Evolutionary conservation across 1,139 yeast genomes (phyloP), one percentile per base, ranked within the genome.

Genomic region (Pichia sp.): DNA sequence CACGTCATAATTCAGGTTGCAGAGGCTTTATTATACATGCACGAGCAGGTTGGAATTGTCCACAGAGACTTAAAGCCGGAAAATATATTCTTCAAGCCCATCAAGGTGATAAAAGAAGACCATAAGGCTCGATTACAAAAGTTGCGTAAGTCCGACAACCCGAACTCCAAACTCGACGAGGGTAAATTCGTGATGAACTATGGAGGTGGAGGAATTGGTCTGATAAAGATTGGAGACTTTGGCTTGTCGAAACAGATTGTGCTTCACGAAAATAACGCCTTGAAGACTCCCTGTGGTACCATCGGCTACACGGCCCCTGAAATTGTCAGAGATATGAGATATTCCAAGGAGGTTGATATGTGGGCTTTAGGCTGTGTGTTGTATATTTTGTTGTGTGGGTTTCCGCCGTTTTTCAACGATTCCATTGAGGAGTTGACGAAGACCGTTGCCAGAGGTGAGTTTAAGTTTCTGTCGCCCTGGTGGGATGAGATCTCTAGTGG

Each of bases 61-160:
- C 99, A 93, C 67, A 77, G 99, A 52, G 99, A 93, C 68, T 85
- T 93, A 60, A 93, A 93, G 67, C 98, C 99, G 0, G 99, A 93
- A 64, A 93, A 93, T 68, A 73, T 93, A 51, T 74, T 93, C 48
- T 93, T 87, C 68, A 80, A 82, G 56, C 96, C 96, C 1, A 81
- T 85, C 48, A 85, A 82, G 3, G 74, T 75, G 55, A 66, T 75
- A 16, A 51, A 54, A 12, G 56, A 54, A 12, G 56, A 54, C 37
- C 85, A 89, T 1, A 76, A 80, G 3, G 75, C 74, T 49, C 69
- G 72, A 44, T 71, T 71, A 43, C 19, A 21, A 12, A 69, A 69
- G 30, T 72, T 82, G 44, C 75, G 96, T 40, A 75, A 79, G 53
- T 85, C 91, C 13, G 97, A 90, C 66, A 97, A 90, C 66, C 80